Evolutionary conservation across 169 alveolate species (phyloP).

Genomic region (Cryptosporidium xiaoi): DNA sequence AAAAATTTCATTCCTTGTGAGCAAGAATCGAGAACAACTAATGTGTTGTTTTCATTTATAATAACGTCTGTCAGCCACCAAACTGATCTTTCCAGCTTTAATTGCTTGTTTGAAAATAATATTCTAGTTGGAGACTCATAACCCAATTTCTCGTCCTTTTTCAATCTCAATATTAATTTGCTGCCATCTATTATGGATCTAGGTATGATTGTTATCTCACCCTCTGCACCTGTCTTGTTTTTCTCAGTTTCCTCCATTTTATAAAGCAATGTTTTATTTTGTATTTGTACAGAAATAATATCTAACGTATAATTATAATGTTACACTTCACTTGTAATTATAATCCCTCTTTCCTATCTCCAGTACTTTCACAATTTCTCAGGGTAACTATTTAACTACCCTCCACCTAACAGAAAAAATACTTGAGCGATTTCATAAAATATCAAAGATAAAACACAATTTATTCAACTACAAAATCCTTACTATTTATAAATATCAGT

Average conservation of each 20-base stretch:
- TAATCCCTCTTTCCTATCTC: no score
- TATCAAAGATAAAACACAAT: no score
- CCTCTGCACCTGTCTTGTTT: background rate
- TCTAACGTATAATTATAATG: no score
- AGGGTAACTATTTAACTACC: no score
- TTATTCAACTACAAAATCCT: no score
- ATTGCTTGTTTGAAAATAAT: slow-evolving; percentile 46
- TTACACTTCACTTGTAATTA: no score
- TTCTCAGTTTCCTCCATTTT: slow-evolving; percentile 6
- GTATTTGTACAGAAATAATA: no score
- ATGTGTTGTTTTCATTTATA: slow-evolving; percentile 24
- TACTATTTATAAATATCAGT: no score
- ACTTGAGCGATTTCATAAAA: no score
- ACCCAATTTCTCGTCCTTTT: slow-evolving; percentile 60
- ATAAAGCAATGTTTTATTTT: no score
- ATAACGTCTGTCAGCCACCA: slow-evolving; percentile 74
- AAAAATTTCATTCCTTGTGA: slow-evolving; percentile 61
- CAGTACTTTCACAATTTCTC: no score
- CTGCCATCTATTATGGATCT: slow-evolving; percentile 68
- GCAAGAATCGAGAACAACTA: slow-evolving; percentile 63
- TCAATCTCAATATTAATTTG: slow-evolving; percentile 49
- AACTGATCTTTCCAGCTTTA: slow-evolving; percentile 53
- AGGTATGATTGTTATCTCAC: slow-evolving; percentile 28
- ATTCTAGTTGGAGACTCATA: slow-evolving; percentile 72
- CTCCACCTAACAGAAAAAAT: no score